A percentile compares a stretch with the other conserved stretches of the same genome.
phyloP scores from a whole-genome alignment of 164 flowering plant genomes.

The Malania oleifera region DNA sequence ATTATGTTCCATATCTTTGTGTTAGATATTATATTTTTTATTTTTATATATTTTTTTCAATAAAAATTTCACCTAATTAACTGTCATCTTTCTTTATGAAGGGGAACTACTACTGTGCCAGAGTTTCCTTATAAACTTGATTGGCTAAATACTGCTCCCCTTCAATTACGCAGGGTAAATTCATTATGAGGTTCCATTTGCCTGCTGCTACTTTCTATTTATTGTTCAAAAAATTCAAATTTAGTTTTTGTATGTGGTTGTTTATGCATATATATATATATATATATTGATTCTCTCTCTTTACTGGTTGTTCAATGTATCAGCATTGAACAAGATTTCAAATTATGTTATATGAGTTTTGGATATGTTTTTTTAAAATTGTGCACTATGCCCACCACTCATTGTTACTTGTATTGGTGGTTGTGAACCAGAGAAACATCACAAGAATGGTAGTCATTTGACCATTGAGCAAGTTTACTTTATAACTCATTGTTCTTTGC shows the following conservation, averaged over 20 bases:
- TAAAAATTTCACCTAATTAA: not conserved
- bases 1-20: not conserved
- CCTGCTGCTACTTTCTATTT: not conserved
- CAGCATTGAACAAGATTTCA: no score
- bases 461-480: no score
- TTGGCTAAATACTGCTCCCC: constrained; percentile 91
- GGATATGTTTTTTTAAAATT: no score
- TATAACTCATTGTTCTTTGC: no score
- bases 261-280: no score
- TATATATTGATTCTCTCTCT: no score
- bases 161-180: constrained; percentile 69
- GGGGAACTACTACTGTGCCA: constrained; percentile 67
- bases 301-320: no score
- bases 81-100: constrained; percentile 20
- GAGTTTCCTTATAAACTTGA: constrained; percentile 92
- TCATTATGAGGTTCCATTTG: not conserved
- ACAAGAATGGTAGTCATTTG: not conserved
- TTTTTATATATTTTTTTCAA: not conserved
- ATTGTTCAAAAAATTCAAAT: no score
- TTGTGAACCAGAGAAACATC: no score
- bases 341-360: no score
- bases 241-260: not conserved
- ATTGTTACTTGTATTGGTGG: no score
- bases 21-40: not conserved
- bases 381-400: no score